These are phyloP conservation scores for Verticillium zaregamsianum DNA, from an alignment of 2,329 filamentous ascomycete species.

Conservation along the genomic window DNA sequence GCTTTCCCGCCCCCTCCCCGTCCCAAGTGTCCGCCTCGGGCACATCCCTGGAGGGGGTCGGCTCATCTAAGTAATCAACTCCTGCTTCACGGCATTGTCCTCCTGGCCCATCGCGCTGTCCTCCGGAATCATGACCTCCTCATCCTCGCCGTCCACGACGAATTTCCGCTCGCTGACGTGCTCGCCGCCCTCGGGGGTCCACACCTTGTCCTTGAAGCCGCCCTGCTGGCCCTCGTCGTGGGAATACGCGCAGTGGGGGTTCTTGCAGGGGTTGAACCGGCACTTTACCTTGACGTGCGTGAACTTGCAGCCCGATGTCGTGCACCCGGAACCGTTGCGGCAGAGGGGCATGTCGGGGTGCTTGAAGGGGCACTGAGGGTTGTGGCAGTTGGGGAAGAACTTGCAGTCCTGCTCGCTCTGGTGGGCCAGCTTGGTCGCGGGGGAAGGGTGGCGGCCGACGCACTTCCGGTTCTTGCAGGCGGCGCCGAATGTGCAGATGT, in stretches of 20 bases:
- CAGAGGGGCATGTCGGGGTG: constrained; percentile 85
- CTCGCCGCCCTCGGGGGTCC: constrained; percentile 62
- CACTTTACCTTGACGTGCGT: constrained; percentile 82
- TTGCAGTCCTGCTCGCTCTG: constrained; percentile 84
- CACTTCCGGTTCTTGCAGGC: constrained; percentile 97
- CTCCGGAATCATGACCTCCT: constrained; percentile 68
- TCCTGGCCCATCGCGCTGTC: constrained; percentile 34
- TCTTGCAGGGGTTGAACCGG: constrained; percentile 88
- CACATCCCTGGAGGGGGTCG: neutral
- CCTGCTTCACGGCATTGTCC: constrained; percentile 23
- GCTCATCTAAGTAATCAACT: constrained; percentile 26
- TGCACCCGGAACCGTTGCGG: constrained; percentile 87
- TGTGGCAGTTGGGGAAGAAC: constrained; percentile 89
- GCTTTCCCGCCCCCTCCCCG: neutral
- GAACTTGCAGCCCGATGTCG: constrained; percentile 78
- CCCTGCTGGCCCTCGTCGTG: constrained; percentile 89
- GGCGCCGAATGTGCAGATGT: constrained; percentile 78
- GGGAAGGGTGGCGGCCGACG: constrained; percentile 85
- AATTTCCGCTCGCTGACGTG: constrained; percentile 90
- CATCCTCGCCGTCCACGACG: constrained; percentile 60
- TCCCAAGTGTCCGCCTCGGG: neutral
- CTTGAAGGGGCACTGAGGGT: constrained; percentile 81
- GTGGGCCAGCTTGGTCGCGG: constrained; percentile 72
- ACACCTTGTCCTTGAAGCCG: constrained; percentile 83
- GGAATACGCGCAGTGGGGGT: constrained; percentile 82